These are phyloP conservation scores for Blastobotrys raffinosifermentans DNA, from an alignment of 1,139 yeast genomes.

Conservation along the genomic window DNA sequence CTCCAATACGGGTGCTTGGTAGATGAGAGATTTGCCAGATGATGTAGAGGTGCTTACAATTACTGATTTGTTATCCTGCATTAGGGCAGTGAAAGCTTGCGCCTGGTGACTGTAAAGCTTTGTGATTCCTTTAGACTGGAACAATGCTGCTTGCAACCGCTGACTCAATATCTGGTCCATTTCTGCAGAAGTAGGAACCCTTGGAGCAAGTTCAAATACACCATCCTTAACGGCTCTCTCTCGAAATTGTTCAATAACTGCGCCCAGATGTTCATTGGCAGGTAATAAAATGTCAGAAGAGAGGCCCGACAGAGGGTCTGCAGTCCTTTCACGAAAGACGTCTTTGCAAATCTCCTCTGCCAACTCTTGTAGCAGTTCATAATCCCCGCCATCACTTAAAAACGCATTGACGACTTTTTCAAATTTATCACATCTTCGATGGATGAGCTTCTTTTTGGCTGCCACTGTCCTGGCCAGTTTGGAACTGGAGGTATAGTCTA, in stretches of 20 bases:
- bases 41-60: slow-evolving; percentile 91
- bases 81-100: slow-evolving; percentile 57
- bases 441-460: slow-evolving; percentile 54
- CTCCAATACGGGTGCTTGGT: slow-evolving; percentile 75
- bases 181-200: slow-evolving; percentile 42
- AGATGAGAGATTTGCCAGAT: slow-evolving; percentile 88
- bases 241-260: slow-evolving; percentile 36
- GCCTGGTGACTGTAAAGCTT: slow-evolving; percentile 76
- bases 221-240: slow-evolving; percentile 53
- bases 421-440: slow-evolving; percentile 53
- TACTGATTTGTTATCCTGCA: slow-evolving; percentile 50
- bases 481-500: slow-evolving; percentile 55
- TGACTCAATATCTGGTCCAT: slow-evolving; percentile 37
- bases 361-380: slow-evolving; percentile 38
- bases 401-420: slow-evolving; percentile 39
- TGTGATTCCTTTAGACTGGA: slow-evolving; percentile 42
- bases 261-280: slow-evolving; percentile 45
- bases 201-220: slow-evolving; percentile 38
- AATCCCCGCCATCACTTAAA: slow-evolving; percentile 27
- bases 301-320: too few species aligned
- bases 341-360: slow-evolving; percentile 30
- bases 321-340: slow-evolving; percentile 21
- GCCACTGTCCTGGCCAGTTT: slow-evolving; percentile 33
- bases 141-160: slow-evolving; percentile 43
- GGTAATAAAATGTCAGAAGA: too few species aligned